Evolutionary conservation across 208 protist genomes (phyloP).

Genomic region (Wallacemonas sp.): DNA sequence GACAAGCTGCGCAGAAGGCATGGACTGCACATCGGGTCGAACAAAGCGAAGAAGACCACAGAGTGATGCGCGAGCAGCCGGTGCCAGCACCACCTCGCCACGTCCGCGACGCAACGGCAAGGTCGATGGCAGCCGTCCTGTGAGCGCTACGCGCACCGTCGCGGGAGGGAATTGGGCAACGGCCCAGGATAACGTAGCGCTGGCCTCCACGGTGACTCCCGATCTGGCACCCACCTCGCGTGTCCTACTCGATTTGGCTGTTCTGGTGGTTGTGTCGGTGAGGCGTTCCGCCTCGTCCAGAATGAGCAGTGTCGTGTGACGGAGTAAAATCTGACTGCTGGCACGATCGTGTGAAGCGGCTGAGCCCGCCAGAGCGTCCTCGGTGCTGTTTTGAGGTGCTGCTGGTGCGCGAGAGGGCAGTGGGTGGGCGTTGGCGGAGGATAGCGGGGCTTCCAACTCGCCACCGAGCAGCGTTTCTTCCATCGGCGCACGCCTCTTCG

Average conservation of each 20-base stretch:
- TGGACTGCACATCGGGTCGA: neutral
- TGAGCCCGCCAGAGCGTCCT: neutral
- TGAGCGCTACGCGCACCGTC: constrained; percentile 10
- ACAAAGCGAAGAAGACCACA: constrained; percentile 10
- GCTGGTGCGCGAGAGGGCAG: too few relatives aligned
- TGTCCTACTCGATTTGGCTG: too few relatives aligned
- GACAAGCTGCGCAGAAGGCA: neutral
- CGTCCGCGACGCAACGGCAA: neutral
- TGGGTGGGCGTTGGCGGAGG: too few relatives aligned
- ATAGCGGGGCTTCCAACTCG: neutral
- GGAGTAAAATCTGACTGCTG: neutral
- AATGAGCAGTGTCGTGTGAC: constrained; percentile 10
- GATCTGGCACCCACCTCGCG: neutral
- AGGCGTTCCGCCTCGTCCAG: constrained; percentile 18
- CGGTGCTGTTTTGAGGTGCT: too few relatives aligned
- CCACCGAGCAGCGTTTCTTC: constrained; percentile 3
- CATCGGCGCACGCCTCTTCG: neutral
- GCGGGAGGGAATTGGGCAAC: constrained; percentile 3
- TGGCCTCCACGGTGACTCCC: neutral
- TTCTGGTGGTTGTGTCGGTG: neutral
- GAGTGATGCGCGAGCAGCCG: neutral
- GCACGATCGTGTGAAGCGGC: neutral
- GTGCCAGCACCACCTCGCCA: too few relatives aligned
- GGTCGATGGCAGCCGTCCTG: neutral
- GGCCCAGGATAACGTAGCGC: neutral